Base-by-base conservation (phyloP, 2,329 filamentous ascomycete species). In the Exserohilum turcica region DNA sequence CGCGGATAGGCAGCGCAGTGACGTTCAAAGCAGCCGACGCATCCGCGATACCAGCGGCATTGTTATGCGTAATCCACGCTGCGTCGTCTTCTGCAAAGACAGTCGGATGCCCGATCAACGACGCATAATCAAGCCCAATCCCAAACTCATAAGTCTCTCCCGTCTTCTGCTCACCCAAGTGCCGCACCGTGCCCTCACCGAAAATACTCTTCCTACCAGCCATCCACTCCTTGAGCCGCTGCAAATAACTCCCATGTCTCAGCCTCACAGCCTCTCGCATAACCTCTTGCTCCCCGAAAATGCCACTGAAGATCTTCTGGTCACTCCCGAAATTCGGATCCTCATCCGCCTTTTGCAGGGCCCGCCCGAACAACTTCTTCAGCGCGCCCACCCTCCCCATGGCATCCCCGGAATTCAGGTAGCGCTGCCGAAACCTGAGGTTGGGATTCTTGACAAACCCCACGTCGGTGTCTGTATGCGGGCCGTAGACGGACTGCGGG, bases 281-380 rank as follows among this genome's bases (percentile, higher is more conserved):
- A 1, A 45, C 24, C 12, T 46, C 43, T 9, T 46, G 43, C 19
- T 36, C 43, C 2, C 43, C 43, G 6, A 46, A 46, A 12, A 46
- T 46, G 15, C 28, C 43, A 28, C 43, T 46, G 24, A 46, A 46
- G 24, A 46, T 46, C 33, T 46, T 46, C 21, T 46, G 43, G 15
- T 46, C 43, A 13, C 21, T 29, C 6, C 43, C 43, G n/a, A 46
- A 47, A 10, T 47, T 47, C 1, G 15, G 15, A 18, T 47, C 44
- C 7, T 39, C 38, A 1, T 47, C 44, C 16, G 44, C 44, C 27
- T 39, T 39, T 6, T 28, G 35, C 44, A 47, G 38, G 2, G 44
- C 44, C 13, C 44, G 35, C 13, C 29, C 15, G 16, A 47, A 47
- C 12, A 47, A 35, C 27, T 24, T 28, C 21, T 47, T 47, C 33